Evolutionary conservation across 441 rosid genomes (phyloP), one percentile per base, ranked within the genome.

Genomic region (Adansonia grandidieri): DNA sequence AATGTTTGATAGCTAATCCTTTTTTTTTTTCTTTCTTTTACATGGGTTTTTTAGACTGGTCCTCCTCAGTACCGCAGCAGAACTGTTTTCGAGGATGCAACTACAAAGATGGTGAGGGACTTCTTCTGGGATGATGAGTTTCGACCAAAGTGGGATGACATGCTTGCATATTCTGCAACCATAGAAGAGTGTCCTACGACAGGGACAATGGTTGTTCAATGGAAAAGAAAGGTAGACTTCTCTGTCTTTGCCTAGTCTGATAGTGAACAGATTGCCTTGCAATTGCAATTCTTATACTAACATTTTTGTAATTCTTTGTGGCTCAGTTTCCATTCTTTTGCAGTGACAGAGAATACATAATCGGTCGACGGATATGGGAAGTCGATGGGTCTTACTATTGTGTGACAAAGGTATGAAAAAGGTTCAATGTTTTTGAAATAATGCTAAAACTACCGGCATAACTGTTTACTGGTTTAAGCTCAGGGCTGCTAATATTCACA

Each of bases 301-400:
- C 65, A 32, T 54, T 22, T 82, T 58, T 42, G 37, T 53, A 45
- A 28, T 78, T 10, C 37, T 17, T 61, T 74, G 48, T 80, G 60
- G 57, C 67, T 84, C 88, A 92, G 98, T 91, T 94, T 76, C 96
- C 96, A 0, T 88, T 94, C 71, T 92, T 94, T 82, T 89, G 91
- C 72, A 87, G 94, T 64, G 93, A 92, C 81, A 85, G 98, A 85
- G 98, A 94, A 69, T 92, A 94, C 76, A 86, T 90, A 51, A 89
- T 92, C 13, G 92, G 91, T 40, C 94, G 98, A 24, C 88, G 92
- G 70, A 92, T 92, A 17, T 92, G 97, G 96, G 88, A 88, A 73
- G 85, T 86, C 0, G 89, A 83, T 20, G 79, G 84, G 20, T 76
- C 90, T 72, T 94, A 86, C 74, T 89, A 86, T 75, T 92, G 93